Conservation (phyloP, 2,329 filamentous ascomycete genomes). For the Fusarium virguliforme region DNA sequence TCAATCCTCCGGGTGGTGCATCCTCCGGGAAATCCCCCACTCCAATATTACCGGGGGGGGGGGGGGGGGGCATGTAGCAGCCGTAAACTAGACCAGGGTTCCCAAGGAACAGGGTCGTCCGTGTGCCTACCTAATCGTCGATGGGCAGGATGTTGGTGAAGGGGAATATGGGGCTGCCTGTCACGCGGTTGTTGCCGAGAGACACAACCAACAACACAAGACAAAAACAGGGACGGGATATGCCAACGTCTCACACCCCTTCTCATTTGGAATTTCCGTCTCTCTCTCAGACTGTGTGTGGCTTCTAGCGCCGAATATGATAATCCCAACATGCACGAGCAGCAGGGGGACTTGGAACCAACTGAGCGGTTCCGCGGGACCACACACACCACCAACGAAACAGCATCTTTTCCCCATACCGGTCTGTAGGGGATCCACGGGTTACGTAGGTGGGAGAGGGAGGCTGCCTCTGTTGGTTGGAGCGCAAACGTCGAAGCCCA, state of each 20-base stretch:
- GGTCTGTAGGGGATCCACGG: conserved; percentile 31
- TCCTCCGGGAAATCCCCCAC: conserved; percentile 11
- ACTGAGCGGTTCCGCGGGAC: conserved; percentile 16
- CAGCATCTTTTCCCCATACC: conserved; percentile 33
- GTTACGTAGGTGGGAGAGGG: conserved; percentile 26
- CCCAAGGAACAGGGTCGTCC: conserved; percentile 17
- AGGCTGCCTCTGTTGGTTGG: conserved; percentile 22
- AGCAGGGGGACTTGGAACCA: conserved; percentile 20
- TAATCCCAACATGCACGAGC: conserved; percentile 16
- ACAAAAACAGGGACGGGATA: background rate
- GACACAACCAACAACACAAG: conserved; percentile 3
- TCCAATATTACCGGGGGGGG: background rate
- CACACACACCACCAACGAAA: conserved; percentile 3
- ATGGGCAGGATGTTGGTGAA: conserved; percentile 3
- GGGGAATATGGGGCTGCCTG: background rate
- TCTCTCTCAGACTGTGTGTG: conserved; percentile 15
- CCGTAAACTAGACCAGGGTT: background rate
- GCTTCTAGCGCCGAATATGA: conserved; percentile 8
- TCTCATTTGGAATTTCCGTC: conserved; percentile 15
- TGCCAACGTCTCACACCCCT: background rate
- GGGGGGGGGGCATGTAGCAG: background rate
- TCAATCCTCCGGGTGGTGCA: conserved; percentile 9
- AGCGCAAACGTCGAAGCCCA: conserved; percentile 4
- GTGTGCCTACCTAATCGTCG: background rate
- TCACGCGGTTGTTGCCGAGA: conserved; percentile 14